Conservation (phyloP, 163 green algal species). For the Volvox carteri region DNA sequence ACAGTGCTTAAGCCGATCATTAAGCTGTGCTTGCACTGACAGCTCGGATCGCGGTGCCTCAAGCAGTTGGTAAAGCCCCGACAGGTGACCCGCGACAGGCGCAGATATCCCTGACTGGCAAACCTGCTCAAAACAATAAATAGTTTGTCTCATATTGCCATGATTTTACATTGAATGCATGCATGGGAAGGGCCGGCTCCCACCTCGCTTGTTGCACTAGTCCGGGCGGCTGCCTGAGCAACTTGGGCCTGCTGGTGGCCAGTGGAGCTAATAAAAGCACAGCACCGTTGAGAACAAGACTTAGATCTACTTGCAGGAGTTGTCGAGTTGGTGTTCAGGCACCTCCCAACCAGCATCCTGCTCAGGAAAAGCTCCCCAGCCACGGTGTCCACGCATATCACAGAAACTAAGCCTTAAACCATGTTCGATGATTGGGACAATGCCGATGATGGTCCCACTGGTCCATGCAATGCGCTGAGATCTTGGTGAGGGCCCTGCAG, state of each 20-base stretch:
- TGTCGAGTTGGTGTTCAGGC: background rate
- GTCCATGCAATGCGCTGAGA: slow-evolving; percentile 1
- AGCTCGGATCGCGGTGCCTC: background rate
- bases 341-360: slow-evolving; percentile 42
- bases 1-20: background rate
- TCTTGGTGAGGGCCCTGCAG: slow-evolving; percentile 18
- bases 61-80: slow-evolving; percentile 1
- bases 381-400: background rate
- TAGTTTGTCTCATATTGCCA: background rate
- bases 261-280: slow-evolving; percentile 22
- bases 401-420: background rate
- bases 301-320: slow-evolving; percentile 13
- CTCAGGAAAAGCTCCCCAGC: background rate
- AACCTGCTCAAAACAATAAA: background rate
- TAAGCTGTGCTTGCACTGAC: slow-evolving; percentile 18
- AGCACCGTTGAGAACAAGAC: slow-evolving; percentile 22
- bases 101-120: background rate
- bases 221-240: slow-evolving; percentile 22
- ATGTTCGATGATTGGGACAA: background rate
- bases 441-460: background rate
- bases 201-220: slow-evolving; percentile 35
- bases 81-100: slow-evolving; percentile 17
- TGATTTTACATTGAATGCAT: background rate
- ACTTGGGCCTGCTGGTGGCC: slow-evolving; percentile 41
- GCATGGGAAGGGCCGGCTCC: background rate